Evolutionary conservation across 805 yeast genomes (phyloP), one percentile per base, ranked within the genome.

Genomic region (Cyberlindnera maritima): DNA sequence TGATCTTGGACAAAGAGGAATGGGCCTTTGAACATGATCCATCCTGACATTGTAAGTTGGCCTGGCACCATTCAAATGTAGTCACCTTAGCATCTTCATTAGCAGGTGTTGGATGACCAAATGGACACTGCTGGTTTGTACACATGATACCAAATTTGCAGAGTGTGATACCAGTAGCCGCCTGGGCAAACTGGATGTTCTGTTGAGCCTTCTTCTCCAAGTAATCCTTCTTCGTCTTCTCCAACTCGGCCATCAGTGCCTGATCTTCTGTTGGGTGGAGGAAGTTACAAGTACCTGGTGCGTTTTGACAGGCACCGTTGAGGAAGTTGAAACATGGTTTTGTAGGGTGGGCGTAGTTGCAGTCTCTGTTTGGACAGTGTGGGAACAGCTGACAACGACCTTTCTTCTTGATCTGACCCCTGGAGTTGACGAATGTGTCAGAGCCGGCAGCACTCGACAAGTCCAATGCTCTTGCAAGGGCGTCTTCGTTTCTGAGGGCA

Each of bases 41-140:
- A 60, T 88, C 79, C 21, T 66, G 54, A 69, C 97, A 90, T 18
- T 67, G 64, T 55, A 83, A 75, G 54, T 87, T 87, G 32, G 72
- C 79, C 8, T 82, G 69, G 70, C 97, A 90, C 96, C 96, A 87
- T 54, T 80, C 84, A 40, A 78, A 68, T 15, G 76, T 75, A 14
- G 77, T 70, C 35, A 89, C 88, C 56, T 81, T 80, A 25, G 90
- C 89, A 51, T 77, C 81, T 52, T 75, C 79, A 67, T 85, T 88
- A 15, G 88, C 85, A 2, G 95, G 94, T 0, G 96, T 88, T 38
- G 97, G 96, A 62, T 90, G 97, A 21, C 90, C 96, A 69, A 83
- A 88, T 25, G 90, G 88, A 70, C 97, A 90, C 52, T 79, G 68
- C 51, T 81, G 88, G 59, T 86, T 87, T 20, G 87, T 72, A 67